These are phyloP conservation scores for Trichoderma endophyticum DNA, from an alignment of 2,329 filamentous ascomycete species.

Conservation along the genomic window DNA sequence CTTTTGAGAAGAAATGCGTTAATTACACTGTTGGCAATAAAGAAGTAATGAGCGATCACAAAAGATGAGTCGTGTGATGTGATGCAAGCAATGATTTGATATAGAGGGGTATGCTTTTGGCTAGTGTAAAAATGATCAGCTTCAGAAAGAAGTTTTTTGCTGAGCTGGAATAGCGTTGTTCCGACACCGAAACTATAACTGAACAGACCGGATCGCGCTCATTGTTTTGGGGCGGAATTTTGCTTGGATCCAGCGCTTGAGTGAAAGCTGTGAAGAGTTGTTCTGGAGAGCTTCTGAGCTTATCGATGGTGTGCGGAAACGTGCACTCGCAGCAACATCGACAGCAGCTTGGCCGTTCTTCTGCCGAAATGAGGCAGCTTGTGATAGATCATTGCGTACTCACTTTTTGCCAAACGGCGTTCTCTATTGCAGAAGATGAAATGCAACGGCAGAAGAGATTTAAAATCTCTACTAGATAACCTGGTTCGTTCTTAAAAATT, in stretches of 20 bases:
- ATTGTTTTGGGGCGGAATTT: neutral
- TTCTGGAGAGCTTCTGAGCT: neutral
- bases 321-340: neutral
- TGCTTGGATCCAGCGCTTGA: neutral
- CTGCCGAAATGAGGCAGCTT: neutral
- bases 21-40: too few species aligned
- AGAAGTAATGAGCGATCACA: neutral
- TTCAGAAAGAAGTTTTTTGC: neutral
- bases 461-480: neutral
- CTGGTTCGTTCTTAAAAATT: neutral
- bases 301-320: neutral
- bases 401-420: neutral
- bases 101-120: neutral
- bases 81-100: neutral
- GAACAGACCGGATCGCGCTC: neutral
- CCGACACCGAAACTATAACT: neutral
- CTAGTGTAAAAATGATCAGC: neutral
- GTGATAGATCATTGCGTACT: neutral
- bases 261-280: neutral
- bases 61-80: neutral
- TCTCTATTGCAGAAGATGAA: neutral
- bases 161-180: neutral
- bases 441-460: neutral
- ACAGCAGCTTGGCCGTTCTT: neutral
- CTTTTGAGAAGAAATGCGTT: neutral